Base-by-base conservation (phyloP, 305 asterid genomes). In the Fraxinus dipetala region DNA sequence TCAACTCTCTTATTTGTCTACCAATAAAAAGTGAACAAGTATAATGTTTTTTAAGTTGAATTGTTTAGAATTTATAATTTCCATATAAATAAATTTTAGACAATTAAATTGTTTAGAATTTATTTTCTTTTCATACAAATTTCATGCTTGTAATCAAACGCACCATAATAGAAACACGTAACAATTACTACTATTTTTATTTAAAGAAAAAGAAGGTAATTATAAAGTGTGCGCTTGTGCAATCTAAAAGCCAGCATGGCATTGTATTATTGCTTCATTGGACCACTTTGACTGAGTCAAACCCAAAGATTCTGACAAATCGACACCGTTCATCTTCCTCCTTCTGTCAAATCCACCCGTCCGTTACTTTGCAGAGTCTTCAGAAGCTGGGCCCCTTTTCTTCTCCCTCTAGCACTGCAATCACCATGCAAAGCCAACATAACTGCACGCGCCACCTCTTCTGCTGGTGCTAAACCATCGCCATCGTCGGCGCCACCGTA, bases 361-460 rank as follows among this genome's bases (percentile, higher is more conserved):
- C 90, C 91, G 84, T 85, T 84, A 45, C 83, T 91, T 75, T 89
- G 94, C 88, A 93, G 89, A 75, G 84, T 89, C 89, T 90, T 90
- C 82, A 92, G 94, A 36, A 93, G 91, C 83, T 93, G 98, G 84
- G 94, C 92, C 88, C 93, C 98, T 77, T 92, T 93, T 80, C 97
- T 89, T 79, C 91, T 87, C 77, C 89, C 97, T 32, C 97, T 85
- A 2, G 88, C 94, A 20, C 93, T 92, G 72, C 97, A 93, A 14
- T 89, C 88, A 35, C 97, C 94, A 24, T 90, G 94, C 92, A 93
- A 74, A 0, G 98, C 95, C 86, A 93, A 61, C 92, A 65, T 81
- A 30, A 93, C 95, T 6, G 98, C 95, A 90, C 98, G 98, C 88
- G 95, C 98, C 90, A 93, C 95, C 94, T 89, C 97, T 48, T 91